phyloP scores from a whole-genome alignment of 139 green algal genomes.

The Chlamydomonas incerta region DNA sequence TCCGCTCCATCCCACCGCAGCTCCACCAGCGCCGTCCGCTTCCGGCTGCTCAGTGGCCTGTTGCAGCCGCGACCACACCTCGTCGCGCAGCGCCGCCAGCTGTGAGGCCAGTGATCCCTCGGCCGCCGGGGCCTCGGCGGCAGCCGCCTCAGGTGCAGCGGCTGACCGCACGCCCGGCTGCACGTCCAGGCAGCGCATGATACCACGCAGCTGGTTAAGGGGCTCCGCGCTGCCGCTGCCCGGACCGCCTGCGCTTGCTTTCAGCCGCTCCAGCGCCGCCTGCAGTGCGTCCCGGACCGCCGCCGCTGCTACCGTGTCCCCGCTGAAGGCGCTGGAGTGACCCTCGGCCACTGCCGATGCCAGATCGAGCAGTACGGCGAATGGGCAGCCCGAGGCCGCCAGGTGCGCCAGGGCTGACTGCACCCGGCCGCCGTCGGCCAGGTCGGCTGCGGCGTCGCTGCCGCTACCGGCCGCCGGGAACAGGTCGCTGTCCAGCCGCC shows the following conservation, averaged over 20 bases:
- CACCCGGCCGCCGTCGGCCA: background rate
- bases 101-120: background rate
- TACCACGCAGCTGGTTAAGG: background rate
- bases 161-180: background rate
- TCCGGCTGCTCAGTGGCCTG: slow-evolving; percentile 3
- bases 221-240: too few species aligned
- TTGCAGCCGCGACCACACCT: slow-evolving; percentile 8
- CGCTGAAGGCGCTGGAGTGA: background rate
- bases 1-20: too few species aligned
- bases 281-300: background rate
- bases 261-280: background rate
- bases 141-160: background rate
- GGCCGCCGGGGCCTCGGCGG: background rate
- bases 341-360: background rate
- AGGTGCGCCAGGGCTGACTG: background rate
- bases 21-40: background rate
- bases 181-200: slow-evolving; percentile 4
- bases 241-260: background rate
- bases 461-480: background rate
- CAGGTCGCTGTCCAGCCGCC: background rate
- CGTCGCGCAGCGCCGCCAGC: background rate
- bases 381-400: slow-evolving; percentile 5
- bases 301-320: background rate
- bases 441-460: background rate
- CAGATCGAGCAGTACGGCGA: background rate